These are phyloP conservation scores for Apiospora malaysiana DNA, from an alignment of 2,329 filamentous ascomycete genomes.

Conservation along the genomic window DNA sequence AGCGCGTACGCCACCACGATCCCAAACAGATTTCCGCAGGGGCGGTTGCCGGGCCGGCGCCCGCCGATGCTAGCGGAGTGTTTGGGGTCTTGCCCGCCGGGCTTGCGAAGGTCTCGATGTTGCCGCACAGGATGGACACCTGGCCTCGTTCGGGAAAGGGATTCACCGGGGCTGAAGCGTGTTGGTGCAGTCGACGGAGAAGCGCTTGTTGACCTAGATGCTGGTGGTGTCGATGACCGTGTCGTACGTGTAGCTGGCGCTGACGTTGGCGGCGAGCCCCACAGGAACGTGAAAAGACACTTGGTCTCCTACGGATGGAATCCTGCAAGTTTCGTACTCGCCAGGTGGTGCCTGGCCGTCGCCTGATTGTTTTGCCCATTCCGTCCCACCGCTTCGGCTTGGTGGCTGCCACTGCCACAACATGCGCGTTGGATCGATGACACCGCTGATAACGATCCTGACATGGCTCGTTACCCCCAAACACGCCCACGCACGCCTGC, in stretches of 20 bases:
- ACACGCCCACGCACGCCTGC: neutral
- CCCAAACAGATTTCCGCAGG: constrained; percentile 59
- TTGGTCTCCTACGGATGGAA: neutral
- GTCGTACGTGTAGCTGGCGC: neutral
- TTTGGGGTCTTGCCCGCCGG: neutral
- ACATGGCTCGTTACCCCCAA: neutral
- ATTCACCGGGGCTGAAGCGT: neutral
- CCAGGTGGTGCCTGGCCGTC: neutral
- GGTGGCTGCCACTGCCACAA: neutral
- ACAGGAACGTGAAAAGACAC: neutral
- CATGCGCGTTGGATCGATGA: neutral
- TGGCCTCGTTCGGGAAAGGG: neutral
- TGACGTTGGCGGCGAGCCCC: neutral
- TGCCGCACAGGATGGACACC: neutral
- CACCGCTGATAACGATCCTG: neutral
- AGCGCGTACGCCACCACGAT: constrained; percentile 54
- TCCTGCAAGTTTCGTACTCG: neutral
- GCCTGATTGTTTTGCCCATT: neutral
- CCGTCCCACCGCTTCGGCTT: neutral
- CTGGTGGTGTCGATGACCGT: neutral
- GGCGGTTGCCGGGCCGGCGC: neutral
- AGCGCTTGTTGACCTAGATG: neutral
- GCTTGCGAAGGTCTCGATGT: neutral
- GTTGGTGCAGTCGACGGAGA: neutral
- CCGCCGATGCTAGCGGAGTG: too few species aligned